phyloP scores from a whole-genome alignment of 108 stramenopile species.

The Aureococcus anophagefferens region DNA sequence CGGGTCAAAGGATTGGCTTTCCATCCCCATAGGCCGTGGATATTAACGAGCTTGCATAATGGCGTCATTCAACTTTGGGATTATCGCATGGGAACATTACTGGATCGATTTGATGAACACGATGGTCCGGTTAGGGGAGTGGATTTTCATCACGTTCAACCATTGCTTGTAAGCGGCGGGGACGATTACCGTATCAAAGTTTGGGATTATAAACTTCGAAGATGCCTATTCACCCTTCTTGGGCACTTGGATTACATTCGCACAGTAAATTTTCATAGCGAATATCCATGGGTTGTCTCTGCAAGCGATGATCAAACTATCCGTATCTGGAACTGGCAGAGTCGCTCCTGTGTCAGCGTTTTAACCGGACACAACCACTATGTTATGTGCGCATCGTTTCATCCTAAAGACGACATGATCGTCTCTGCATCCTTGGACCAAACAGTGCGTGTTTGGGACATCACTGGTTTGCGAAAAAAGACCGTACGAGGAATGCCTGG shows the following conservation, averaged over 20 bases:
- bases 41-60: slow-evolving; percentile 95
- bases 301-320: slow-evolving; percentile 94
- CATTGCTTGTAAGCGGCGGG: slow-evolving; percentile 90
- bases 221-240: slow-evolving; percentile 93
- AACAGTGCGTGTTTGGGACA: slow-evolving; percentile 99
- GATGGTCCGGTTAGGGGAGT: slow-evolving; percentile 98
- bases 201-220: slow-evolving; percentile 95
- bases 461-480: slow-evolving; percentile 91
- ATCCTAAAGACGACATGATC: slow-evolving; percentile 96
- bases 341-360: slow-evolving; percentile 86
- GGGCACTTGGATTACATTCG: slow-evolving; percentile 99
- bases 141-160: slow-evolving; percentile 90
- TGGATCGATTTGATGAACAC: slow-evolving; percentile 98
- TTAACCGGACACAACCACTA: slow-evolving; percentile 99
- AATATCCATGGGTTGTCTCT: slow-evolving; percentile 90
- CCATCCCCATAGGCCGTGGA: slow-evolving; percentile 97
- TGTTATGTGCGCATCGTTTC: slow-evolving; percentile 99
- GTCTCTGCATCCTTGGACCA: slow-evolving; percentile 96
- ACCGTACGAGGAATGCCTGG: slow-evolving; percentile 44
- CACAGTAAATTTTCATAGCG: slow-evolving; percentile 95
- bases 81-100: slow-evolving; percentile 95
- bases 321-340: slow-evolving; percentile 97
- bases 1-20: slow-evolving; percentile 97
- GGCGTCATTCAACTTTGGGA: slow-evolving; percentile 97
- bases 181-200: slow-evolving; percentile 99